phyloP scores from a whole-genome alignment of 768 basidiomycete species.

The Lenzites betulinus region DNA sequence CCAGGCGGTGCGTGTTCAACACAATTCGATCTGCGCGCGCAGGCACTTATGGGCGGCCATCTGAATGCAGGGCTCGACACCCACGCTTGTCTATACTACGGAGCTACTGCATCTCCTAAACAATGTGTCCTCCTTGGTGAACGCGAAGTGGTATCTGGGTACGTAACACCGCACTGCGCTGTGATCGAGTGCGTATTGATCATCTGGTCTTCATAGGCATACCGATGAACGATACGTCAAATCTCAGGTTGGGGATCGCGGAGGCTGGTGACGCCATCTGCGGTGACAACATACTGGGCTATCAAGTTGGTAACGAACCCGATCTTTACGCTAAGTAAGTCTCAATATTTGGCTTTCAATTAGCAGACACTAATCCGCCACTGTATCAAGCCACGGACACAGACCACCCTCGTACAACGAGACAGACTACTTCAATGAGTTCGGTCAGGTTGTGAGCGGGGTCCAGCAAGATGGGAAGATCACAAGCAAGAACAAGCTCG shows the following conservation, averaged over 20 bases:
- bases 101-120: slow-evolving; percentile 68
- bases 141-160: slow-evolving; percentile 69
- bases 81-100: slow-evolving; percentile 60
- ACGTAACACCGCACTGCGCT: slow-evolving; percentile 5
- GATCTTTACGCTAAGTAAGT: slow-evolving; percentile 58
- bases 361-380: not conserved
- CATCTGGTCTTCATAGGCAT: slow-evolving; percentile 39
- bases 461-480: slow-evolving; percentile 43
- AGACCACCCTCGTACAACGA: slow-evolving; percentile 38
- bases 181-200: not conserved
- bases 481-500: slow-evolving; percentile 47
- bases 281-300: slow-evolving; percentile 63
- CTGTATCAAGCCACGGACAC: slow-evolving; percentile 35
- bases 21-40: not conserved
- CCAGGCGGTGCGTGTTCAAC: not conserved
- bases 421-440: slow-evolving; percentile 52
- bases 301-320: slow-evolving; percentile 78
- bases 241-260: slow-evolving; percentile 56
- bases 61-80: slow-evolving; percentile 58
- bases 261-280: slow-evolving; percentile 61
- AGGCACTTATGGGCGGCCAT: not conserved
- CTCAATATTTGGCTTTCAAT: too few species aligned
- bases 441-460: slow-evolving; percentile 48
- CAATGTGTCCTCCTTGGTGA: slow-evolving; percentile 58
- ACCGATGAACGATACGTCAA: slow-evolving; percentile 65